phyloP scores from a whole-genome alignment of 2,329 filamentous ascomycete species.

The Microdochium paspali region DNA sequence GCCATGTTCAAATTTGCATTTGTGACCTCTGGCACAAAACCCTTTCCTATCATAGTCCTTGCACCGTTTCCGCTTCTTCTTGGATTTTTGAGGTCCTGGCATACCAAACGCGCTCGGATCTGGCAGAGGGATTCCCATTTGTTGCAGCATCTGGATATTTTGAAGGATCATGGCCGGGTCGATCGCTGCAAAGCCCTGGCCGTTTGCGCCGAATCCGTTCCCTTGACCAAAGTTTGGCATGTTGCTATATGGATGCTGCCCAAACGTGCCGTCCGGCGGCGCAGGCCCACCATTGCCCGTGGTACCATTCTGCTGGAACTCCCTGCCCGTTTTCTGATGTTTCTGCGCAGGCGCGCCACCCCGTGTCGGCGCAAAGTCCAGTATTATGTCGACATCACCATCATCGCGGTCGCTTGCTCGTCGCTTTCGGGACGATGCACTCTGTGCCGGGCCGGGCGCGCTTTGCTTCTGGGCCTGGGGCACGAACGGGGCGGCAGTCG shows the following conservation, averaged over 20 bases:
- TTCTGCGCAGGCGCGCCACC: conserved; percentile 41
- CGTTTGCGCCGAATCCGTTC: neutral
- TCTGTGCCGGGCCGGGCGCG: conserved; percentile 6
- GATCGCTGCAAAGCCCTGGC: conserved; percentile 30
- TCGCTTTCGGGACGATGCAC: conserved; percentile 38
- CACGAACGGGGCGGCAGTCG: conserved; percentile 8
- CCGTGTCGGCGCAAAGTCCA: conserved; percentile 6
- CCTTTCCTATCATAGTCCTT: conserved; percentile 66
- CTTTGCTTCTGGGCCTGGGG: conserved; percentile 5
- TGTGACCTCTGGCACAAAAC: conserved; percentile 57
- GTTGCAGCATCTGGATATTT: conserved; percentile 51
- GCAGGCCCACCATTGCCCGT: no score
- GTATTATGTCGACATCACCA: conserved; percentile 22
- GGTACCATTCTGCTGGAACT: neutral
- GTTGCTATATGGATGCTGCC: conserved; percentile 2
- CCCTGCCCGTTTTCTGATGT: conserved; percentile 22
- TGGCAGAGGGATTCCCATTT: conserved; percentile 39
- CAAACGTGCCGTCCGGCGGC: conserved; percentile 5
- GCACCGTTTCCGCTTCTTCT: conserved; percentile 42
- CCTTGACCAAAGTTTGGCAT: neutral
- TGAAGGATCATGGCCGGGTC: conserved; percentile 54
- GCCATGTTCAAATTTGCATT: conserved; percentile 62
- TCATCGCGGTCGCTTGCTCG: conserved; percentile 44
- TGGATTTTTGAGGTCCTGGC: conserved; percentile 8
- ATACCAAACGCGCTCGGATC: conserved; percentile 22